Base-by-base conservation (phyloP, 176 grass and related monocot genomes). In the Themeda triandra region DNA sequence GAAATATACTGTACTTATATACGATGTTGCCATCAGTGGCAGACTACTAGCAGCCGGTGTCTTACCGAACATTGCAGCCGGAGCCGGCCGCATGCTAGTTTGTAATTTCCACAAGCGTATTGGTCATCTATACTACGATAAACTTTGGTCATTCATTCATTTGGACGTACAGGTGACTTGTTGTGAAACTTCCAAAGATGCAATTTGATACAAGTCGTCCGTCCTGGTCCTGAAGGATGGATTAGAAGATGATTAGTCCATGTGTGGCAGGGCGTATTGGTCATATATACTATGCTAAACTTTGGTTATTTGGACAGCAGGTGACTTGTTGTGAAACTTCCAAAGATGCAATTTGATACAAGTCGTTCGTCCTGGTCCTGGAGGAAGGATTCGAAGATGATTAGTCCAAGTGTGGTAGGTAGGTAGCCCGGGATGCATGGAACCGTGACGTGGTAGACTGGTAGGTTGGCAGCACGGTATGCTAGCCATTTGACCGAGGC, bases 141-240 rank as follows among this genome's bases (percentile, higher is more conserved):
- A 41, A 62, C 12, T 65, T 32, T 25, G 51, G 66, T 14, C 23
- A 64, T 6, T 64, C n/a, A n/a, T n/a, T n/a, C n/a, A 64, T 6
- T 65, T 49, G 35, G 42, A 25, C n/a, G 1, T n/a, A 41, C 33
- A 23, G 68, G 65, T 40, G 39, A 40, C 76, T 73, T 80, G 4
- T 64, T 25, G 5, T 56, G 27, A 35, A 63, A 46, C 71, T 46
- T 80, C 76, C 76, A 80, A 64, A 37, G 29, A 73, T 36, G 76
- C 15, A 80, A 13, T 48, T 71, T 36, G 33, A 41, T 31, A 21
- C 8, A 78, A 41, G 75, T 71, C 73, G 39, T 44, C 31, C 64
- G 40, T 44, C 45, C 19, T 39, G 6, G 37, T 41, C 9, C 9
- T 41, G 39, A 10, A 41, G 39, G 39, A 41, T 71, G 48, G 48